These are phyloP conservation scores for Choricystis sp. DNA, from an alignment of 139 green algal genomes.

Conservation along the genomic window DNA sequence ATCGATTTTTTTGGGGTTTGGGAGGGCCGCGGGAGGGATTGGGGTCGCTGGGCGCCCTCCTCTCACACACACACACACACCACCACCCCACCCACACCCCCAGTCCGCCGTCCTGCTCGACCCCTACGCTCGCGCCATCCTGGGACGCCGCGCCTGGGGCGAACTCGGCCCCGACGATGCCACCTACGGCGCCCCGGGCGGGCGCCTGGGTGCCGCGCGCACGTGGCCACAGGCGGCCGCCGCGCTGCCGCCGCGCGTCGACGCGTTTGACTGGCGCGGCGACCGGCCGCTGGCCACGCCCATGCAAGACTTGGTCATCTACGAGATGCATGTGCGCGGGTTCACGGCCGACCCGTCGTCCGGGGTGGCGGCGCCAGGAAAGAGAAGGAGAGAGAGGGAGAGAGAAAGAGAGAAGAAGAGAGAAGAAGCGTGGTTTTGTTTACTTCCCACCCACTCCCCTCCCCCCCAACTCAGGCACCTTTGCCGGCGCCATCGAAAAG, in stretches of 20 bases:
- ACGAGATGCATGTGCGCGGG: constrained; percentile 93
- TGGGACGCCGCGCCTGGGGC: constrained; percentile 56
- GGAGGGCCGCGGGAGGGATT: not conserved
- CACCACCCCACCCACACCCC: not conserved
- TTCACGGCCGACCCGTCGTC: constrained; percentile 67
- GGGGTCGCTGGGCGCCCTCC: not conserved
- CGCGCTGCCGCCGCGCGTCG: constrained; percentile 25
- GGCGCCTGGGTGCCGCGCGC: constrained; percentile 37
- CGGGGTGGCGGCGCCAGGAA: constrained; percentile 29
- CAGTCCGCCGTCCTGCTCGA: constrained; percentile 62
- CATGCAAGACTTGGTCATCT: constrained; percentile 84
- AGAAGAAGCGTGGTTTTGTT: not conserved
- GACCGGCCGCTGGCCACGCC: constrained; percentile 53
- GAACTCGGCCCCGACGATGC: constrained; percentile 44
- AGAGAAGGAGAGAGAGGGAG: too few relatives aligned
- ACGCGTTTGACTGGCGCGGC: constrained; percentile 73
- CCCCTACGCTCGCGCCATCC: constrained; percentile 65
- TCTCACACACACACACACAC: not conserved
- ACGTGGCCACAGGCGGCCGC: constrained; percentile 72
- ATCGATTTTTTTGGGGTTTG: too few relatives aligned
- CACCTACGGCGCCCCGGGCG: constrained; percentile 22
- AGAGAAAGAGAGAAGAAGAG: not conserved
- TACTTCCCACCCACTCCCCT: not conserved
- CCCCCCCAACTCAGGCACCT: constrained; percentile 51
- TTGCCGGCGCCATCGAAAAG: constrained; percentile 61